phyloP scores from a whole-genome alignment of 2,329 filamentous ascomycete species.

The Xylaria sp. region DNA sequence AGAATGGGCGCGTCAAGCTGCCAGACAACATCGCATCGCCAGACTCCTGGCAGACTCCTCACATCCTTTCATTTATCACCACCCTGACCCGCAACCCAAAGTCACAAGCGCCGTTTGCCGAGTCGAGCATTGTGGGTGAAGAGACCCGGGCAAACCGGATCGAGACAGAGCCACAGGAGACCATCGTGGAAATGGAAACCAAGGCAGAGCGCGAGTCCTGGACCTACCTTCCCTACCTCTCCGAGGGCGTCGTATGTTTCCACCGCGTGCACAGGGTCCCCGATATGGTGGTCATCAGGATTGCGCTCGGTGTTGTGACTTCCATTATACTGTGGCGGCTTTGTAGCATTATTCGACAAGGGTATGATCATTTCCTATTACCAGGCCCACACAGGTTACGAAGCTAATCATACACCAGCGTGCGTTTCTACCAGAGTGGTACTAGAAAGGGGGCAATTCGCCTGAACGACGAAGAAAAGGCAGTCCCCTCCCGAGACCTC shows the following conservation, averaged over 20 bases:
- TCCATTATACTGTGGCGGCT: slow-evolving; percentile 29
- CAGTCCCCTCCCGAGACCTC: not conserved
- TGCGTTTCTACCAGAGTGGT: slow-evolving; percentile 12
- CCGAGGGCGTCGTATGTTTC: slow-evolving; percentile 29
- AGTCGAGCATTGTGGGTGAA: slow-evolving; percentile 34
- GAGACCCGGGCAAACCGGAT: slow-evolving; percentile 31
- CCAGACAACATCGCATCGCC: slow-evolving; percentile 21
- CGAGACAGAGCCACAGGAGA: slow-evolving; percentile 29
- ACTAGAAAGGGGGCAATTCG: slow-evolving; percentile 28
- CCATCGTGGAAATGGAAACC: slow-evolving; percentile 35
- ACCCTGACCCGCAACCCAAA: slow-evolving; percentile 25
- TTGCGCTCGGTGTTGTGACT: slow-evolving; percentile 26
- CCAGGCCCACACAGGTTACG: not conserved
- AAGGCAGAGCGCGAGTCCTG: slow-evolving; percentile 32
- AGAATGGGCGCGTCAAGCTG: slow-evolving; percentile 18
- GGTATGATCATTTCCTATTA: slow-evolving; percentile 22
- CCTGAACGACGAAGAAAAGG: slow-evolving; percentile 24
- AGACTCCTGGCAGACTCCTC: slow-evolving; percentile 24
- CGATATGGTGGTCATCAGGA: slow-evolving; percentile 30
- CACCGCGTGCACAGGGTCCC: slow-evolving; percentile 31
- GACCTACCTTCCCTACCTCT: slow-evolving; percentile 31
- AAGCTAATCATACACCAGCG: slow-evolving; percentile 24
- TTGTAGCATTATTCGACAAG: slow-evolving; percentile 26
- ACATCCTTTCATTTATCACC: slow-evolving; percentile 25
- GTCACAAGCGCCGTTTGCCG: slow-evolving; percentile 28